Conservation (phyloP, 2,329 filamentous ascomycete species). For the Trichoderma koningii region DNA sequence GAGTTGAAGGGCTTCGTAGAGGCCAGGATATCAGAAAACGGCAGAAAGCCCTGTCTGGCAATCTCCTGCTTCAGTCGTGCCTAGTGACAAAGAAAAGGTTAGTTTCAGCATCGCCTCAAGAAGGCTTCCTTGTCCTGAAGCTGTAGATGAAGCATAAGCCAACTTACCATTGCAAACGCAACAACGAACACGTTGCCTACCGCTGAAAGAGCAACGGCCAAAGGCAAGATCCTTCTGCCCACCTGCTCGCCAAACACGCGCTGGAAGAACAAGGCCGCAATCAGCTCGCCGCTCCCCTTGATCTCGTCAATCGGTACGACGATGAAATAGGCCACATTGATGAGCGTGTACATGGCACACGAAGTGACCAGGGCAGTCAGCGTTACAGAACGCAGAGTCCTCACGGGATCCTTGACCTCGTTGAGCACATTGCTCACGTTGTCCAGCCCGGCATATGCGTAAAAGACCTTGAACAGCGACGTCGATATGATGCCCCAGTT, state of each 20-base stretch:
- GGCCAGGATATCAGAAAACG: conserved; percentile 61
- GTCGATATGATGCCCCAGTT: conserved; percentile 69
- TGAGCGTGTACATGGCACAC: conserved; percentile 65
- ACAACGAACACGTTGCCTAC: conserved; percentile 74
- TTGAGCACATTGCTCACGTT: conserved; percentile 72
- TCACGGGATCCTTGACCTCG: conserved; percentile 68
- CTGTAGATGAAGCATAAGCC: too few relatives aligned
- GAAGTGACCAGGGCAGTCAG: conserved; percentile 62
- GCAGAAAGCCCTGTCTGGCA: conserved; percentile 69
- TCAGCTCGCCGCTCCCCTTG: conserved; percentile 64
- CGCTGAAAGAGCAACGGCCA: conserved; percentile 67
- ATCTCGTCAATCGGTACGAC: conserved; percentile 70
- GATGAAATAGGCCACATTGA: conserved; percentile 64
- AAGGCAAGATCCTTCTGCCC: conserved; percentile 59
- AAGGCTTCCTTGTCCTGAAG: too few relatives aligned
- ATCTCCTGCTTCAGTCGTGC: conserved; percentile 72
- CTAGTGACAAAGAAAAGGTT: conserved; percentile 43
- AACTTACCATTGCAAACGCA: conserved; percentile 64
- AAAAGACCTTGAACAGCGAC: conserved; percentile 67
- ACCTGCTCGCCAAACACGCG: conserved; percentile 60
- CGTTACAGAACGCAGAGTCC: conserved; percentile 64
- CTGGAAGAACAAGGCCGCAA: conserved; percentile 69
- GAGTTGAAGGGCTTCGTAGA: conserved; percentile 68
- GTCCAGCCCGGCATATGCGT: conserved; percentile 66
- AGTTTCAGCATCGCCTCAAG: background rate